Conservation (phyloP, 805 yeast genomes). For the Diddensiella transvaalensis region DNA sequence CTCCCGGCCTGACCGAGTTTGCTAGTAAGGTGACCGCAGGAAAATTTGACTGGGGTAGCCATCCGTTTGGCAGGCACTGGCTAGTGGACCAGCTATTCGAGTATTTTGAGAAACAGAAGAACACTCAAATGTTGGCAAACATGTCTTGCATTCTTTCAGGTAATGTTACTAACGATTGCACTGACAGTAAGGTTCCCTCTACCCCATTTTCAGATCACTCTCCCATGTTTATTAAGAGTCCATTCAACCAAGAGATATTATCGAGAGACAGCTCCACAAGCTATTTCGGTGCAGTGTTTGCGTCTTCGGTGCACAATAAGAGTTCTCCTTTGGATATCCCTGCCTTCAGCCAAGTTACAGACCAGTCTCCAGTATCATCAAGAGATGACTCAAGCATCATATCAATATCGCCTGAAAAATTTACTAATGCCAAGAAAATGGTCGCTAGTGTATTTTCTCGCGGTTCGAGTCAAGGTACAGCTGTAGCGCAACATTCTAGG, state of each 20-base stretch:
- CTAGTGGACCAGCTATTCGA: constrained; percentile 55
- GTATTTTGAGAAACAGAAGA: constrained; percentile 60
- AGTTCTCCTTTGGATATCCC: constrained; percentile 12
- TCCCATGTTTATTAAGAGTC: constrained; percentile 11
- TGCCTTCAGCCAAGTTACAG: not conserved
- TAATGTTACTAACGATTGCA: not conserved
- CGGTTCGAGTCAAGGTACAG: not conserved
- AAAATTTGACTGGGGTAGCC: constrained; percentile 63
- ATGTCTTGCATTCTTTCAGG: constrained; percentile 62
- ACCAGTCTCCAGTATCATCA: constrained; percentile 17
- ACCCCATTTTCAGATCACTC: constrained; percentile 6
- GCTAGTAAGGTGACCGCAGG: constrained; percentile 22
- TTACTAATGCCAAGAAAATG: constrained; percentile 8
- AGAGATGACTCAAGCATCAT: constrained; percentile 41
- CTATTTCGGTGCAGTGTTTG: constrained; percentile 6
- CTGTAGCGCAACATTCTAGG: not conserved
- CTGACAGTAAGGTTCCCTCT: not conserved
- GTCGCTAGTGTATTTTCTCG: constrained; percentile 13
- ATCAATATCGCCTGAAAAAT: constrained; percentile 40
- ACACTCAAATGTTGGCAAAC: constrained; percentile 90
- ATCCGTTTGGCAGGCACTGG: constrained; percentile 72
- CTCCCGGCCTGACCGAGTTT: not conserved
- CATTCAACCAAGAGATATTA: constrained; percentile 15
- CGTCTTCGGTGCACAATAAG: not conserved
- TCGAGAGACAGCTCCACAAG: constrained; percentile 12